A percentile compares a stretch with the other conserved stretches of the same genome.
These are phyloP conservation scores for Penicillium coffeae DNA, from an alignment of 495 filamentous ascomycete genomes.

Conservation along the genomic window DNA sequence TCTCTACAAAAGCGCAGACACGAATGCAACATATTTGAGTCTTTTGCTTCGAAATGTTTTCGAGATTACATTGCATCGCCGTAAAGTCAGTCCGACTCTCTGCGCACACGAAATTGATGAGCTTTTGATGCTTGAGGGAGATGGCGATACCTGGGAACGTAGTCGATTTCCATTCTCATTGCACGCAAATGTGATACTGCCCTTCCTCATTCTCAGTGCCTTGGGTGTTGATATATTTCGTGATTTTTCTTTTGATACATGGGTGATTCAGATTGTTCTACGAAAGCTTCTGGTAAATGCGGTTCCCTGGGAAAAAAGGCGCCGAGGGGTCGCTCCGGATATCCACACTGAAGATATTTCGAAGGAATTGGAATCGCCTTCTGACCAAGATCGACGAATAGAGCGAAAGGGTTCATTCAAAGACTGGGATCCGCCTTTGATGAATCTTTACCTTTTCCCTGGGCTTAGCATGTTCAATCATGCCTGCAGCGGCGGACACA, in stretches of 20 bases:
- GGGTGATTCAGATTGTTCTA: conserved; percentile 33
- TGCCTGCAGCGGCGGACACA: conserved; percentile 18
- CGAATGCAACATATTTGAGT: conserved; percentile 26
- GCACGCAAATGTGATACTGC: conserved; percentile 32
- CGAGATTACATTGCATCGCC: conserved; percentile 32
- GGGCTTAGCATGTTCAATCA: conserved; percentile 35
- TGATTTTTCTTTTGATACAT: conserved; percentile 35
- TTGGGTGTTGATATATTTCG: conserved; percentile 40
- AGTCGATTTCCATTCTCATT: conserved; percentile 31
- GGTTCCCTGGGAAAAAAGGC: conserved; percentile 24
- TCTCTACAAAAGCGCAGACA: conserved; percentile 26
- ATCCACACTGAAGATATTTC: not conserved
- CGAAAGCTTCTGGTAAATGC: conserved; percentile 28
- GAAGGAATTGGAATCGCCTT: conserved; percentile 10
- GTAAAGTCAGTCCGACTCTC: conserved; percentile 18
- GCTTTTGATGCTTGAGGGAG: conserved; percentile 23
- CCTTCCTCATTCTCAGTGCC: conserved; percentile 30
- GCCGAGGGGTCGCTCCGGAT: conserved; percentile 9
- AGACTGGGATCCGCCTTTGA: conserved; percentile 19
- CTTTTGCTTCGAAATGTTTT: conserved; percentile 32
- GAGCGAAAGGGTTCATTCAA: conserved; percentile 1
- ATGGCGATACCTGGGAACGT: conserved; percentile 8
- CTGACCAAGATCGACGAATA: conserved; percentile 6
- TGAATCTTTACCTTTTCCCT: conserved; percentile 27
- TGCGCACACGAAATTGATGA: conserved; percentile 32